A percentile compares a stretch with the other conserved stretches of the same genome.
phyloP scores from a whole-genome alignment of 2,329 filamentous ascomycete genomes.

The Neoascochyta sp. region DNA sequence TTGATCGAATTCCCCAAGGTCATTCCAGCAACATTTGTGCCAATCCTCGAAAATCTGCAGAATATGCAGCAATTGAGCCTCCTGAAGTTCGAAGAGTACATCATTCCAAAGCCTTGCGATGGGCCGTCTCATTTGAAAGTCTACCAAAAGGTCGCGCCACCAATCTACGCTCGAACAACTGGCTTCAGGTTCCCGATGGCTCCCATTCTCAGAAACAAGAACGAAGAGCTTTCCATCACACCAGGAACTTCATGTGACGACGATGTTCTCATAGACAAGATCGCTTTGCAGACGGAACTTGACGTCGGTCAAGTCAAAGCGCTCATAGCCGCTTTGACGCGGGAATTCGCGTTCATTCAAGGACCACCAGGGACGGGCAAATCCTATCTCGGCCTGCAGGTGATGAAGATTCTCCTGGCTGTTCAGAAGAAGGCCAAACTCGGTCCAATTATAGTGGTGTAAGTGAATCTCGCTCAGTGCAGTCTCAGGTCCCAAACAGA shows the following conservation, averaged over 20 bases:
- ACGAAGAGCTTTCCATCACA: slow-evolving; percentile 4
- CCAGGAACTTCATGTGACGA: slow-evolving; percentile 15
- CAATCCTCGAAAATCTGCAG: slow-evolving; percentile 23
- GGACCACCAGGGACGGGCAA: slow-evolving; percentile 71
- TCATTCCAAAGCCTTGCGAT: slow-evolving; percentile 17
- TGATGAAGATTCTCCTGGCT: slow-evolving; percentile 57
- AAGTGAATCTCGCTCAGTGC: slow-evolving; percentile 7
- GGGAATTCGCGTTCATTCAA: slow-evolving; percentile 60
- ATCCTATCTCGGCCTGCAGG: slow-evolving; percentile 55
- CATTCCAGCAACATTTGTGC: slow-evolving; percentile 30
- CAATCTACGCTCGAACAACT: slow-evolving; percentile 19
- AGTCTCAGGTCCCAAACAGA: background rate
- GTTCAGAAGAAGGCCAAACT: slow-evolving; percentile 33
- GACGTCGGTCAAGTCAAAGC: slow-evolving; percentile 52
- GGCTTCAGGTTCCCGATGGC: slow-evolving; percentile 21
- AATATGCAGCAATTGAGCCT: slow-evolving; percentile 21
- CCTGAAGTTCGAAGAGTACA: slow-evolving; percentile 27
- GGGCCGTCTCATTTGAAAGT: background rate
- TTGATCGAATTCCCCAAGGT: slow-evolving; percentile 29
- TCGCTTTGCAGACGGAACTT: slow-evolving; percentile 35
- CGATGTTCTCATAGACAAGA: slow-evolving; percentile 8
- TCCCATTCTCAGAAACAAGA: slow-evolving; percentile 11
- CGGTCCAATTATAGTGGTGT: slow-evolving; percentile 46
- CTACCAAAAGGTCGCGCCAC: slow-evolving; percentile 19
- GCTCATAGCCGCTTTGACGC: slow-evolving; percentile 52